Percentiles rank a stretch among this genome's conserved stretches.
Conservation (phyloP, 306 rosid species). For the Lathyrus oleraceus region DNA sequence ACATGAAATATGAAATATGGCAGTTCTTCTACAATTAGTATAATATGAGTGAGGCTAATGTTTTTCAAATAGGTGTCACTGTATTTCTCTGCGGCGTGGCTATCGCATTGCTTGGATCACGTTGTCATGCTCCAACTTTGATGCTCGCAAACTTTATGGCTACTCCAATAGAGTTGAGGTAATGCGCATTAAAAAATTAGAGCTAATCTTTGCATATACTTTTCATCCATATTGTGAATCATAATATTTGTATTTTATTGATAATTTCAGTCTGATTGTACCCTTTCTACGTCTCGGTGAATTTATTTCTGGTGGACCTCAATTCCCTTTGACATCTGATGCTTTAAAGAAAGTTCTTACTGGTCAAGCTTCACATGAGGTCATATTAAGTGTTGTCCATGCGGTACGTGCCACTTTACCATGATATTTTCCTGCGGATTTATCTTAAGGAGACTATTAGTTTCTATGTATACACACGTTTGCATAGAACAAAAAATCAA, state of each 20-base stretch:
- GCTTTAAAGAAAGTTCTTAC: conserved; percentile 84
- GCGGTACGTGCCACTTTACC: conserved; percentile 57
- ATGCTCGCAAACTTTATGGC: conserved; percentile 89
- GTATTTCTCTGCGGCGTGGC: conserved; percentile 74
- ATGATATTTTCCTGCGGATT: background rate
- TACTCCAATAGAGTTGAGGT: conserved; percentile 94
- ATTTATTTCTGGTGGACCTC: conserved; percentile 69
- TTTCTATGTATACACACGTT: background rate
- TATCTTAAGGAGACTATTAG: background rate
- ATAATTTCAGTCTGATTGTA: conserved; percentile 65
- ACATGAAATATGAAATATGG: conserved; percentile 1
- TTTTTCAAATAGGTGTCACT: conserved; percentile 66
- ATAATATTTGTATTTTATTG: conserved; percentile 15
- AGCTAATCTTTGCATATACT: background rate
- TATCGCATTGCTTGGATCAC: conserved; percentile 69
- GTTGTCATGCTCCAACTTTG: conserved; percentile 83
- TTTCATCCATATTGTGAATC: conserved; percentile 9
- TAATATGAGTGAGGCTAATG: conserved; percentile 7
- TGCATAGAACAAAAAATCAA: background rate
- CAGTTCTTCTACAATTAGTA: background rate
- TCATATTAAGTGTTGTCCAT: conserved; percentile 68
- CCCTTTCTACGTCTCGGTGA: conserved; percentile 96
- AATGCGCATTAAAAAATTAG: conserved; percentile 19
- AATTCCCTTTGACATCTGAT: conserved; percentile 84
- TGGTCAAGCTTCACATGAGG: conserved; percentile 80